Evolutionary conservation across 306 rosid species (phyloP).

Genomic region (Senna siamea): DNA sequence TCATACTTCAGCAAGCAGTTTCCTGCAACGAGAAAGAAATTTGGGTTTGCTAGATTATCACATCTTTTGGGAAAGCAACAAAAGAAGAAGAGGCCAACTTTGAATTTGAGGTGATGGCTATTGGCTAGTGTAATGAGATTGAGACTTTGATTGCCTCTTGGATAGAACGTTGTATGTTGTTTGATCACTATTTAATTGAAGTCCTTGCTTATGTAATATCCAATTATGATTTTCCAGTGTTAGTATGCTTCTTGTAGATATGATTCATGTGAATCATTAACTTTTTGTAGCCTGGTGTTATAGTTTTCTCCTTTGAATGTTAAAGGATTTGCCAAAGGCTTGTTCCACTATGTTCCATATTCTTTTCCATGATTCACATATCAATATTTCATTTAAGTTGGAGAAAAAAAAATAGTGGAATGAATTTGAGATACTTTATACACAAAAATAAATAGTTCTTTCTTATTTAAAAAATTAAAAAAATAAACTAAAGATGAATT

Average conservation of each 20-base stretch:
- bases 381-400: too few relatives aligned
- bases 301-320: not conserved
- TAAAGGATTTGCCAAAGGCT: not conserved
- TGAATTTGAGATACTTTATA: too few relatives aligned
- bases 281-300: constrained; percentile 23
- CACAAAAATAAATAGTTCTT: too few relatives aligned
- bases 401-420: too few relatives aligned
- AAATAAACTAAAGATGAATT: too few relatives aligned
- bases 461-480: too few relatives aligned
- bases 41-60: constrained; percentile 77
- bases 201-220: constrained; percentile 13
- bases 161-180: constrained; percentile 32
- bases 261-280: constrained; percentile 25
- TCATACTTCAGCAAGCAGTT: constrained; percentile 50
- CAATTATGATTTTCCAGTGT: not conserved
- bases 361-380: too few relatives aligned
- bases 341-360: too few relatives aligned
- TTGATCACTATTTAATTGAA: constrained; percentile 16
- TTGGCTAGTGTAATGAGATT: constrained; percentile 19
- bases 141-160: constrained; percentile 18
- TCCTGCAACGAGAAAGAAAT: constrained; percentile 82
- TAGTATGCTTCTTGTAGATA: constrained; percentile 32
- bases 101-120: constrained; percentile 61
- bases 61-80: constrained; percentile 71
- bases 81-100: constrained; percentile 75